Evolutionary conservation across 2,329 filamentous ascomycete species (phyloP), one percentile per base, ranked within the genome.

Genomic region (Botryosphaeria dothidea): DNA sequence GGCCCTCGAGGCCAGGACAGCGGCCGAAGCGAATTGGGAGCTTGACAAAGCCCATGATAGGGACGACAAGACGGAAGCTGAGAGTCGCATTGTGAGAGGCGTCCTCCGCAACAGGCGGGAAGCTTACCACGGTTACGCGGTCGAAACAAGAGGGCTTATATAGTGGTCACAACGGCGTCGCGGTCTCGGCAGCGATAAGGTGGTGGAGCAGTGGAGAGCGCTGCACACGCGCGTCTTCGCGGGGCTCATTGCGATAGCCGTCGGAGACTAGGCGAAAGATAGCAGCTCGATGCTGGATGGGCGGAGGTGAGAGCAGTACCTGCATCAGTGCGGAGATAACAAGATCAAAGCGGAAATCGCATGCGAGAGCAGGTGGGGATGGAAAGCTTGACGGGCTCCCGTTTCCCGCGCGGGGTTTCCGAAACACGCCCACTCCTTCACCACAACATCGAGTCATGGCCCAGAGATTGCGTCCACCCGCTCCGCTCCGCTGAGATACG

Each of bases 1-100:
- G 19, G 62, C 62, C 15, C 67, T 68, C 19, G 65, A 45, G 11
- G 66, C 54, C 21, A 69, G 36, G 7, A 67, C 51, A 2, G 70
- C 69, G 9, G 68, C 70, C 43, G 72, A 49, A 23, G 45, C 60
- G 13, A 31, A 38, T 15, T 15, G 34, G 17, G 36, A n/a, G 25
- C 15, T 21, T 2, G 41, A 23, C 5, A 60, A 25, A 31, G 41
- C 56, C 7, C 56, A 60, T 7, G 36, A 57, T 9, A 43, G 43
- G 36, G 34, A 29, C 6, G 34, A 9, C 25, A 46, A 3, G 21
- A 23, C 41, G 5, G 25, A n/a, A 9, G 17, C 25, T 41, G 41
- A 15, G 25, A 34, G n/a, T 7, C 41, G 25, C 56, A 60, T 58
- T 15, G 54, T 58, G 54, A 43, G 23, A 45, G 25, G 23, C 6